These are phyloP conservation scores for Parathielavia hyrcaniae DNA, from an alignment of 495 filamentous ascomycete genomes.

Conservation along the genomic window DNA sequence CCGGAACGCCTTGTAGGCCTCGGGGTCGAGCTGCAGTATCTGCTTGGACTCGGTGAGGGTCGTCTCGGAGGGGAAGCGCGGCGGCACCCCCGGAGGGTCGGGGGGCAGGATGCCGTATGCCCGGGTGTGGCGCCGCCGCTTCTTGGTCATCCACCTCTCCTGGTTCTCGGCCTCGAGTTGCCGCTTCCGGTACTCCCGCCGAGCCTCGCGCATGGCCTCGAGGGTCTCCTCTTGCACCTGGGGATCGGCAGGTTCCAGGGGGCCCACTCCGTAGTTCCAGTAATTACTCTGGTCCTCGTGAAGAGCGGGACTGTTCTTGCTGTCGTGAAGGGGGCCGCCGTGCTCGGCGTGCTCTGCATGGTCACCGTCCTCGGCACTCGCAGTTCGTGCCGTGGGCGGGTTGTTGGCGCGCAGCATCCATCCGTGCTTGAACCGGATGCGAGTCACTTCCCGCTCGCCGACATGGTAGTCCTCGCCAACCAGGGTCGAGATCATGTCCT, in stretches of 20 bases:
- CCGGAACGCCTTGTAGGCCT: slow-evolving; percentile 56
- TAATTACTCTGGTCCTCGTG: slow-evolving; percentile 1
- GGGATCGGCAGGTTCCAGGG: neutral
- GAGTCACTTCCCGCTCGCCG: slow-evolving; percentile 60
- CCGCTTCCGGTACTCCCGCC: slow-evolving; percentile 51
- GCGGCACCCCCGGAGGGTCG: slow-evolving; percentile 61
- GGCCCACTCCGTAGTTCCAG: neutral
- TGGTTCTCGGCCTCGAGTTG: slow-evolving; percentile 57
- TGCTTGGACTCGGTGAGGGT: slow-evolving; percentile 74
- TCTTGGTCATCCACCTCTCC: slow-evolving; percentile 57
- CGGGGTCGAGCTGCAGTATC: slow-evolving; percentile 57
- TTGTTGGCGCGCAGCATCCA: slow-evolving; percentile 57
- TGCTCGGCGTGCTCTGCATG: slow-evolving; percentile 1
- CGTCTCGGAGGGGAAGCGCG: slow-evolving; percentile 74
- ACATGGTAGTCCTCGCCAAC: slow-evolving; percentile 63
- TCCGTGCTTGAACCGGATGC: slow-evolving; percentile 58
- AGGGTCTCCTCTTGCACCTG: slow-evolving; percentile 16
- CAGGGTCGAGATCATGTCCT: slow-evolving; percentile 65
- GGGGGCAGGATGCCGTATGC: slow-evolving; percentile 66
- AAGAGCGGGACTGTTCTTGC: neutral
- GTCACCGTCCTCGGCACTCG: slow-evolving; percentile 24
- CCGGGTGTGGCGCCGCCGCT: slow-evolving; percentile 65
- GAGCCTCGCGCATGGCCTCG: slow-evolving; percentile 33
- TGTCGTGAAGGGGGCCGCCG: neutral
- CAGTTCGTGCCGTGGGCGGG: slow-evolving; percentile 30